phyloP scores from a whole-genome alignment of 2,329 filamentous ascomycete species.

The Pezicula carpinea region DNA sequence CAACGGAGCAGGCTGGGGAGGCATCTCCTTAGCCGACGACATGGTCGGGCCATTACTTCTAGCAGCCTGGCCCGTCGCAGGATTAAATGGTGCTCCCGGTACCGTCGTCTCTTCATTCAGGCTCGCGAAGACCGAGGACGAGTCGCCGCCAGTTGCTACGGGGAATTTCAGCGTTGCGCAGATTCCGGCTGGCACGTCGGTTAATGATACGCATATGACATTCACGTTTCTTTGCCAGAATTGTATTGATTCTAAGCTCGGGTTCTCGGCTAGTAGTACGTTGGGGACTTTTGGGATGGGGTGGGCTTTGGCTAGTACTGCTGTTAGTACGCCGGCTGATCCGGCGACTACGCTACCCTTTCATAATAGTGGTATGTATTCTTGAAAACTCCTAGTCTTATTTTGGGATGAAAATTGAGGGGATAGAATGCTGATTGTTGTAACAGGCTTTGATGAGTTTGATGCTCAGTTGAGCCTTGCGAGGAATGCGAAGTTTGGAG shows the following conservation, averaged over 20 bases:
- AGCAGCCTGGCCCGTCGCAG: slow-evolving; percentile 34
- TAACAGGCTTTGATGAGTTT: neutral
- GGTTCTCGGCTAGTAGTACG: slow-evolving; percentile 23
- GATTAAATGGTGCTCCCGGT: slow-evolving; percentile 27
- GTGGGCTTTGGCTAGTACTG: slow-evolving; percentile 29
- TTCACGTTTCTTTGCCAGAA: slow-evolving; percentile 43
- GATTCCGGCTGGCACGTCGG: slow-evolving; percentile 37
- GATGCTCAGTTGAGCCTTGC: neutral
- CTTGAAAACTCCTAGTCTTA: neutral
- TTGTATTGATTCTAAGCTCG: slow-evolving; percentile 28
- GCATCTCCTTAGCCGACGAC: slow-evolving; percentile 38
- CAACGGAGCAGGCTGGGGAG: slow-evolving; percentile 40
- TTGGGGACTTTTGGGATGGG: slow-evolving; percentile 29
- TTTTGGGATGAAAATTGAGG: neutral
- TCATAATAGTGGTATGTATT: slow-evolving; percentile 27
- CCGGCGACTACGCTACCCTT: slow-evolving; percentile 25
- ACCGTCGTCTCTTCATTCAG: slow-evolving; percentile 39
- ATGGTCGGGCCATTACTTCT: slow-evolving; percentile 43
- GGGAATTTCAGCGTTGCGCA: slow-evolving; percentile 36
- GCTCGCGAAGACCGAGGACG: slow-evolving; percentile 35
- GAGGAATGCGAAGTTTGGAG: neutral
- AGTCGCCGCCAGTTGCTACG: slow-evolving; percentile 37
- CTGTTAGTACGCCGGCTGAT: slow-evolving; percentile 18
- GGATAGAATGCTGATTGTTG: too few species aligned
- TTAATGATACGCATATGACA: slow-evolving; percentile 37